Conservation (phyloP, 1,284 basidiomycete genomes). For the Ustilago sp. region DNA sequence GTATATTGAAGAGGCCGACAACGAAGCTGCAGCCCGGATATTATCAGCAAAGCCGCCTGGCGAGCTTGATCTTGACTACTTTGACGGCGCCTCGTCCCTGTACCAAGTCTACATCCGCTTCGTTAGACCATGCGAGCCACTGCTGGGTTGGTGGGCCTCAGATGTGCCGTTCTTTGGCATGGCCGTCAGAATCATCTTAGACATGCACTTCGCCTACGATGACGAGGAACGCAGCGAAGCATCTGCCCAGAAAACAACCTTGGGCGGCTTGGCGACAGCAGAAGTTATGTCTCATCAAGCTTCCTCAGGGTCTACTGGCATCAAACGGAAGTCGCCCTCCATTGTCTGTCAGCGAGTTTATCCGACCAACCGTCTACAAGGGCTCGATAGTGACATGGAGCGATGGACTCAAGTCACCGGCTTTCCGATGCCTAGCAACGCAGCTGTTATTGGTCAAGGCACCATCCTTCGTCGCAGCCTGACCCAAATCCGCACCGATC, state of each 20-base stretch:
- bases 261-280: not conserved
- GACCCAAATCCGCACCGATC: constrained; percentile 36
- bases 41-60: not conserved
- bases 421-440: constrained; percentile 42
- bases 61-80: constrained; percentile 13
- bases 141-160: constrained; percentile 54
- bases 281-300: not conserved
- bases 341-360: constrained; percentile 48
- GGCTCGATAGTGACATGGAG: constrained; percentile 39
- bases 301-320: not conserved
- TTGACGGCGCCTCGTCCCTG: constrained; percentile 30
- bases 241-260: not conserved
- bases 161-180: constrained; percentile 51
- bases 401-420: constrained; percentile 39
- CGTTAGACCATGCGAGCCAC: constrained; percentile 25
- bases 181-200: constrained; percentile 41
- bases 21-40: not conserved
- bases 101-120: constrained; percentile 44
- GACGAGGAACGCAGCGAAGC: not conserved
- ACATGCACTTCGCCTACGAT: constrained; percentile 22
- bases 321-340: constrained; percentile 17
- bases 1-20: constrained; percentile 1
- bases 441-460: constrained; percentile 41
- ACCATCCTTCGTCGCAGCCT: constrained; percentile 38
- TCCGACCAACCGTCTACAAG: constrained; percentile 46